These are phyloP conservation scores for Corynascus novoguineensis DNA, from an alignment of 495 filamentous ascomycete genomes.

Conservation along the genomic window DNA sequence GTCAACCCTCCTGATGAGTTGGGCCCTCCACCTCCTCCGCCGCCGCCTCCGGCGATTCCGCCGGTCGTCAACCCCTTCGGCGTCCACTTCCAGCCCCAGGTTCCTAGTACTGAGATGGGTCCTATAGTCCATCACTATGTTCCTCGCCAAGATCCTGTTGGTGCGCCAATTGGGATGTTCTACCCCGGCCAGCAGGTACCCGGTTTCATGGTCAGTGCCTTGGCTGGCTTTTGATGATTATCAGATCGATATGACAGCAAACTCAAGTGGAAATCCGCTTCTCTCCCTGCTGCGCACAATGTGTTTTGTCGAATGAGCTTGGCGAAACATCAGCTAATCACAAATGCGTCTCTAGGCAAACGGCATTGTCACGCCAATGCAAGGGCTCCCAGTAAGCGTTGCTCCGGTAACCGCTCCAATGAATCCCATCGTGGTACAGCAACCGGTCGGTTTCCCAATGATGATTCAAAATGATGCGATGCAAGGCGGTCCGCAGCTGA, in stretches of 20 bases:
- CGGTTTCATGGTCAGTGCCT: constrained; percentile 4
- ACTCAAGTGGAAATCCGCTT: not conserved
- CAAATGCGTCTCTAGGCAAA: constrained; percentile 1
- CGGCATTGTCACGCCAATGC: constrained; percentile 14
- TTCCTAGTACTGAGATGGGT: constrained; percentile 41
- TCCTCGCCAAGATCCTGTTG: constrained; percentile 35
- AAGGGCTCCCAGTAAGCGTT: constrained; percentile 13
- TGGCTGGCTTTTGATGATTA: not conserved
- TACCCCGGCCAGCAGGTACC: constrained; percentile 8
- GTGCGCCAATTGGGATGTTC: not conserved
- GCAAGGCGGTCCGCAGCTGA: constrained; percentile 1
- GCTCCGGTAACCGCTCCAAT: constrained; percentile 11
- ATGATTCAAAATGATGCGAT: constrained; percentile 15
- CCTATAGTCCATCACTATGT: constrained; percentile 41
- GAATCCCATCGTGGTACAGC: constrained; percentile 19
- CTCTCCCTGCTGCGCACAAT: not conserved
- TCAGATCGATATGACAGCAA: not conserved
- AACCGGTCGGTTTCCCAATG: constrained; percentile 17
- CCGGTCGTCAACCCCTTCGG: constrained; percentile 18
- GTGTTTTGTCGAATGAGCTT: not conserved
- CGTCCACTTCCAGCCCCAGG: constrained; percentile 44
- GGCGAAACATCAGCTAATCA: not conserved
- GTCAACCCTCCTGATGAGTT: constrained; percentile 3
- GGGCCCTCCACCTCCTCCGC: constrained; percentile 10
- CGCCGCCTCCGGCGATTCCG: constrained; percentile 7